Base-by-base conservation (phyloP, 2,329 filamentous ascomycete species). In the Phialophora expanda region DNA sequence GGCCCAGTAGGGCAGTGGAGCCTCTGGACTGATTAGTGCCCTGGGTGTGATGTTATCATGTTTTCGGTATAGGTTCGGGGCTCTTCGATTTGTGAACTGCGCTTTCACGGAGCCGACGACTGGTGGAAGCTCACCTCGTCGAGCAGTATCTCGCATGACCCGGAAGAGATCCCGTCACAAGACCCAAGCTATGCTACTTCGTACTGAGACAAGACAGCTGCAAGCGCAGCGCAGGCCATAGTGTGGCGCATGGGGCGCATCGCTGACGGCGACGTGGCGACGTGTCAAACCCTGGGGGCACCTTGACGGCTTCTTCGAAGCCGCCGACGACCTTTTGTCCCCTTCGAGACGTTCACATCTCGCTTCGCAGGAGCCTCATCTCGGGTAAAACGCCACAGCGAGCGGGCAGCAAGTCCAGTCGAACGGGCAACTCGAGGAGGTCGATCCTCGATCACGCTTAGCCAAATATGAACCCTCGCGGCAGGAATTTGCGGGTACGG, bases 401-500 rank as follows among this genome's bases (percentile, higher is more conserved):
- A 26, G 24, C 44, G 9, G 28, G 48, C 48, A 62, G 60, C 63
- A 68, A 30, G 59, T 66, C 38, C 55, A 68, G 51, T 57, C 66
- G 66, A 66, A 57, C 28, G 61, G 56, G 62, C 60, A 68, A 59
- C 62, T 68, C 20, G 55, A 66, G 56, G 66, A 68, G 66, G 48
- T 56, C 51, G 66, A 68, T 68, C 66, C 54, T 62, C 66, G 66
- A 68, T 68, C 64, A 64, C 66, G 61, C 66, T 57, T 66, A 48
- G 30, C 64, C 22, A 14, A 8, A 44, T 7, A n/a, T 8, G 38
- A 44, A 17, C 38, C 14, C 7, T n/a, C 38, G 38, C 17, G 38
- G 17, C 17, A 44, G 17, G 38, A 8, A 44, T 44, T 44, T 44
- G 38, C 17, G 38, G 58, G 24, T 44, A 41, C n/a, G 30, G 46